Percentiles rank a stretch among this genome's conserved stretches.
Evolutionary conservation across 495 filamentous ascomycete species (phyloP).

Genomic region (Penicillium daleae): DNA sequence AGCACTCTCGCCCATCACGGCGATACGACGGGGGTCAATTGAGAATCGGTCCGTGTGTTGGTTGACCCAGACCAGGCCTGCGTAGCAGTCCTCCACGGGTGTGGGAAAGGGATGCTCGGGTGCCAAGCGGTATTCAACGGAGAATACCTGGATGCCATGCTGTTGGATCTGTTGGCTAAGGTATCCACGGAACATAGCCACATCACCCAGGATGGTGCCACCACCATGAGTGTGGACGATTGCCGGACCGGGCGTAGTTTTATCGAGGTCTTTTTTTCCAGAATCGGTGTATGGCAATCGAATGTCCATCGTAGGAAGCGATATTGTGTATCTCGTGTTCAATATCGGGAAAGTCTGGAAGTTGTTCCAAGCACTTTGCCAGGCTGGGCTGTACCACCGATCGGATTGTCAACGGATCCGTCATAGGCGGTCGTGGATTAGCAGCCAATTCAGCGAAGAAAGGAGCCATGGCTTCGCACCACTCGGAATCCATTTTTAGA

Average conservation of each 20-base stretch:
- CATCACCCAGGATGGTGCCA: constrained; percentile 24
- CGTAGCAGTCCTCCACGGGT: constrained; percentile 42
- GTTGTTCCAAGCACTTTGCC: neutral
- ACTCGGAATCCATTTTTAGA: constrained; percentile 20
- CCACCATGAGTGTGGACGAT: constrained; percentile 31
- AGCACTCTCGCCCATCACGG: constrained; percentile 64
- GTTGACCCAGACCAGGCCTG: constrained; percentile 46
- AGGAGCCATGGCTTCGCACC: constrained; percentile 13
- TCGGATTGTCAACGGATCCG: constrained; percentile 15
- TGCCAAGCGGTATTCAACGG: constrained; percentile 41
- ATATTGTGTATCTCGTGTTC: constrained; percentile 18
- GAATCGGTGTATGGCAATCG: constrained; percentile 20
- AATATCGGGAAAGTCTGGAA: constrained; percentile 19
- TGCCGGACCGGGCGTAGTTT: constrained; percentile 16
- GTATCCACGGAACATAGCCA: constrained; percentile 6
- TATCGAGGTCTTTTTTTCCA: constrained; percentile 5
- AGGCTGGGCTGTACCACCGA: constrained; percentile 2
- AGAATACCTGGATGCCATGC: constrained; percentile 27
- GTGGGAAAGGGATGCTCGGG: constrained; percentile 40
- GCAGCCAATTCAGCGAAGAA: constrained; percentile 8
- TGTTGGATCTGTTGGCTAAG: constrained; percentile 15
- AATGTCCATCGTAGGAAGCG: constrained; percentile 19
- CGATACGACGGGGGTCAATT: constrained; percentile 61
- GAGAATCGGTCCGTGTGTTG: constrained; percentile 39
- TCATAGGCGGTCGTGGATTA: constrained; percentile 4